Conservation (phyloP, 495 filamentous ascomycete species). For the Hyphodiscus hymeniophilus region DNA sequence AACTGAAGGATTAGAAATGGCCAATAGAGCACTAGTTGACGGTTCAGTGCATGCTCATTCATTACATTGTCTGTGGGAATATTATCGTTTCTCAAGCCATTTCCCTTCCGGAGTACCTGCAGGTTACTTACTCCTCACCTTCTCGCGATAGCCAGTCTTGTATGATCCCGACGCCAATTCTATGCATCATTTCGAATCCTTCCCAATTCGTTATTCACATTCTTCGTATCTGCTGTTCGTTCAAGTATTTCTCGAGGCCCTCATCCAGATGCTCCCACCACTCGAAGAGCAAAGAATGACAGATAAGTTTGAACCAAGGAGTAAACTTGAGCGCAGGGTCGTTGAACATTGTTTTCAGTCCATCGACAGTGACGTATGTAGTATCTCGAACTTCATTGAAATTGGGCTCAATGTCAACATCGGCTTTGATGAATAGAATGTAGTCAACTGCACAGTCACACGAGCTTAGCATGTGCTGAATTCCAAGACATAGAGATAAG, state of each 20-base stretch:
- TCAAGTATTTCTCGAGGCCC: conserved; percentile 74
- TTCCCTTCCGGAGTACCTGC: not conserved
- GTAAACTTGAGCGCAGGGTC: conserved; percentile 78
- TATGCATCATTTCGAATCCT: not conserved
- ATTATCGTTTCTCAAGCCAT: not conserved
- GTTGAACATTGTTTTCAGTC: conserved; percentile 79
- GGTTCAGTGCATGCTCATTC: conserved; percentile 1
- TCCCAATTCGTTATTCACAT: conserved; percentile 46
- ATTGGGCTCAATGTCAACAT: conserved; percentile 74
- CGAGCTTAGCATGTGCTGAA: conserved; percentile 2
- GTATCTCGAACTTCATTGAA: conserved; percentile 82
- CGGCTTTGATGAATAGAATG: conserved; percentile 94
- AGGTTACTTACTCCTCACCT: not conserved
- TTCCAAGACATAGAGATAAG: conserved; percentile 3
- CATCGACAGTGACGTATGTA: conserved; percentile 71
- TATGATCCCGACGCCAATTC: conserved; percentile 1
- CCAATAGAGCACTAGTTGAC: conserved; percentile 7
- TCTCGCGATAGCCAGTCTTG: not conserved
- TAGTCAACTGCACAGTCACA: conserved; percentile 68
- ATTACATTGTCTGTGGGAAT: conserved; percentile 3
- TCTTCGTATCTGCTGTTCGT: conserved; percentile 78
- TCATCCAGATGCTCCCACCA: conserved; percentile 91
- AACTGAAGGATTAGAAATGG: not conserved
- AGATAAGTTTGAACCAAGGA: conserved; percentile 99
- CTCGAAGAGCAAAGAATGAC: conserved; percentile 93